Percentiles rank a stretch among this genome's conserved stretches.
phyloP scores from a whole-genome alignment of 2,329 filamentous ascomycete species.

The Cercospora nicotianae region DNA sequence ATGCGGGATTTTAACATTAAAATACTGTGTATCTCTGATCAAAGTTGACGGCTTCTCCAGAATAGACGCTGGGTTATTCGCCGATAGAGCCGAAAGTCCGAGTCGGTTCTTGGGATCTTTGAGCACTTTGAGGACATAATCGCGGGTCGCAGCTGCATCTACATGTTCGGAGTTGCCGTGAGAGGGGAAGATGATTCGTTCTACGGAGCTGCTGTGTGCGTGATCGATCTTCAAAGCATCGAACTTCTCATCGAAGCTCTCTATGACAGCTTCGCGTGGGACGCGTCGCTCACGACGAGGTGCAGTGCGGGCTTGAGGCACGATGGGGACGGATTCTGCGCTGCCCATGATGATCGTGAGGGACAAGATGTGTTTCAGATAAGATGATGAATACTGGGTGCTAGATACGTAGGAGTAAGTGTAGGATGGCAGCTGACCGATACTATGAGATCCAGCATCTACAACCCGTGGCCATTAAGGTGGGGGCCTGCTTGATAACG shows the following conservation, averaged over 20 bases:
- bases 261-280: slow-evolving; percentile 20
- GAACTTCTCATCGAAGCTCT: slow-evolving; percentile 39
- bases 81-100: slow-evolving; percentile 70
- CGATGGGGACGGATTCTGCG: slow-evolving; percentile 27
- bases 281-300: slow-evolving; percentile 24
- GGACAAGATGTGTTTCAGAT: neutral
- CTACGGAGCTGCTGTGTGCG: slow-evolving; percentile 12
- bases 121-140: slow-evolving; percentile 37
- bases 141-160: slow-evolving; percentile 33
- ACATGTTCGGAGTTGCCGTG: slow-evolving; percentile 32
- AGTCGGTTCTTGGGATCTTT: slow-evolving; percentile 60
- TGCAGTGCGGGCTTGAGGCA: slow-evolving; percentile 17
- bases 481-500: neutral
- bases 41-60: slow-evolving; percentile 64
- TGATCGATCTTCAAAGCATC: slow-evolving; percentile 37
- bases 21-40: slow-evolving; percentile 72
- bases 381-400: neutral
- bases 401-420: neutral
- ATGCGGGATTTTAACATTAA: slow-evolving; percentile 78
- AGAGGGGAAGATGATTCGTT: slow-evolving; percentile 25
- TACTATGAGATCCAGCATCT: neutral
- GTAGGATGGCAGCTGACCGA: neutral
- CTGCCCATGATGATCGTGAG: slow-evolving; percentile 27
- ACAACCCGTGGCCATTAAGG: neutral
- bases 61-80: slow-evolving; percentile 64